Evolutionary conservation across 2,329 filamentous ascomycete species (phyloP), one percentile per base, ranked within the genome.

Genomic region (Triangularia verruculosa): DNA sequence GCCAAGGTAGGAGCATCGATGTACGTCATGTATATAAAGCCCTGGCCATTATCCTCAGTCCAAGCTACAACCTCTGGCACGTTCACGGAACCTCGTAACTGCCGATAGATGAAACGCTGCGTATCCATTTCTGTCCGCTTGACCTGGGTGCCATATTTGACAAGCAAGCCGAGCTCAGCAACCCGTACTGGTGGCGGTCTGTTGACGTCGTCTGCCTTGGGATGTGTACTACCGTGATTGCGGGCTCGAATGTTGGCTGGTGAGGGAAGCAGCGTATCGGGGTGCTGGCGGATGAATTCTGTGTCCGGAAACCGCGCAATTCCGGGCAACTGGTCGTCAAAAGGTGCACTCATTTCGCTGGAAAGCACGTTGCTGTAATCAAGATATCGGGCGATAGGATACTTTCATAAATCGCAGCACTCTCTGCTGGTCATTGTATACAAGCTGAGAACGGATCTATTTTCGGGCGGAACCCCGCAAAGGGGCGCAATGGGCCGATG

Each of bases 11-110:
- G 34, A 5, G 53, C 60, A n/a, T 62, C 47, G 28, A 58, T 30
- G 34, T 53, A 17, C 1, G 34, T 15, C 61, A 62, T 62, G 30
- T 62, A 62, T 5, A 62, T 30, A 22, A 62, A 59, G n/a, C 55
- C 61, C 13, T 62, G 56, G 28, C 27, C 27, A n/a, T 4, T 22
- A 7, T 62, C 61, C 24, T 62, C 25, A 17, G 47, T 30, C 61
- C 61, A 62, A 5, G 56, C 56, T 2, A 58, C 15, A 2, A 62
- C 54, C 22, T 59, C 56, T 7, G 61, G 61, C 25, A 59, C 61
- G 5, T 17, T 43, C 4, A 62, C 61, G 12, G 30, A 30, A 9
- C 55, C 55, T 13, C 56, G 61, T 22, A 62, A 47, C 9, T 28
- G 47, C 22, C 55, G 20, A 52, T 30, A 55, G 4, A 55, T 28